Evolutionary conservation across 805 yeast species (phyloP).

Genomic region (Candida fluviatilis): DNA sequence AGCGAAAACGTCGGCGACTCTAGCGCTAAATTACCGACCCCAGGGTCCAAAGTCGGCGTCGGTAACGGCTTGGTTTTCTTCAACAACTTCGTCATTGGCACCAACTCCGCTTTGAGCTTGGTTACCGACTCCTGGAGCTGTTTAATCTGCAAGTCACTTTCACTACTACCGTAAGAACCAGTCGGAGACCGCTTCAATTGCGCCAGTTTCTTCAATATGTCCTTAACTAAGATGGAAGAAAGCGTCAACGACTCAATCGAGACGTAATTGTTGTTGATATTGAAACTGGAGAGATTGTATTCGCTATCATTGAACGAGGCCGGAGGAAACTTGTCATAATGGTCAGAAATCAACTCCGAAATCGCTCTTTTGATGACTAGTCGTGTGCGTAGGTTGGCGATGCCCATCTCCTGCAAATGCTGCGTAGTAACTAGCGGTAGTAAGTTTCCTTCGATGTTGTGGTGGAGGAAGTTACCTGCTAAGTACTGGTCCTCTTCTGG

Average conservation of each 20-base stretch:
- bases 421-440: slow-evolving; percentile 64
- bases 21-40: slow-evolving; percentile 14
- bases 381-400: slow-evolving; percentile 49
- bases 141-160: slow-evolving; percentile 24
- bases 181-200: slow-evolving; percentile 12
- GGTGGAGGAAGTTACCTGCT: slow-evolving; percentile 39
- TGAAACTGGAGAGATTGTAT: slow-evolving; percentile 24
- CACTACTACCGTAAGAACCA: slow-evolving; percentile 10
- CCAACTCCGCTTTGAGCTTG: slow-evolving; percentile 57
- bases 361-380: slow-evolving; percentile 58
- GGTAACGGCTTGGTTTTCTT: slow-evolving; percentile 70
- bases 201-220: slow-evolving; percentile 25
- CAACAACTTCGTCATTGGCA: slow-evolving; percentile 57
- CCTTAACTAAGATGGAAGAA: slow-evolving; percentile 32
- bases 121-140: slow-evolving; percentile 50
- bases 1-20: slow-evolving; percentile 3
- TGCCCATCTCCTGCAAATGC: slow-evolving; percentile 73
- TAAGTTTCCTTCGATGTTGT: slow-evolving; percentile 70
- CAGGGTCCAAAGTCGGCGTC: slow-evolving; percentile 51
- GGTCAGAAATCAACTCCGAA: slow-evolving; percentile 44
- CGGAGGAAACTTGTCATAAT: slow-evolving; percentile 24
- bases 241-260: slow-evolving; percentile 33
- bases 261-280: slow-evolving; percentile 33
- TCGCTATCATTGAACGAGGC: slow-evolving; percentile 23
- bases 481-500: slow-evolving; percentile 14